phyloP scores from a whole-genome alignment of 495 filamentous ascomycete species.

The Tuber brumale region DNA sequence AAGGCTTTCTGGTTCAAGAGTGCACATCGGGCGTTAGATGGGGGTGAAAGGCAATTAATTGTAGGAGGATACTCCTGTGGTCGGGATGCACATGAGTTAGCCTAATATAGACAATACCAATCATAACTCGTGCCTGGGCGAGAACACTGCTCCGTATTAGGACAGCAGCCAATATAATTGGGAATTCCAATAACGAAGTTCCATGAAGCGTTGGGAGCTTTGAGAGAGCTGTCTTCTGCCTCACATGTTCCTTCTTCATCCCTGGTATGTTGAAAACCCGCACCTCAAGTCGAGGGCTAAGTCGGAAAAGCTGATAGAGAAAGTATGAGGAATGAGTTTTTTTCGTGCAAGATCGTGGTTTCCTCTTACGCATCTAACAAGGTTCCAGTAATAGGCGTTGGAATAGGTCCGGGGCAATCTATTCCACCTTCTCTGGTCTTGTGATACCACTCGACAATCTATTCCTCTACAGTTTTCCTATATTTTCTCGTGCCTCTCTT shows the following conservation, averaged over 20 bases:
- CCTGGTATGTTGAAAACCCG: background rate
- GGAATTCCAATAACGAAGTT: background rate
- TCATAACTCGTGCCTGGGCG: background rate
- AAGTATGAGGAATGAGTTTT: background rate
- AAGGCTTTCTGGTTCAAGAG: background rate
- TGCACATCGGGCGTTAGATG: background rate
- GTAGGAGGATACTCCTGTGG: no score
- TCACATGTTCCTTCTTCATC: background rate
- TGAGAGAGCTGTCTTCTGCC: background rate
- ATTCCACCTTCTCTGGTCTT: background rate
- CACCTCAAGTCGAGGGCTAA: no score
- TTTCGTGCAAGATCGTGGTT: background rate
- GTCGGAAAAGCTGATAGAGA: background rate
- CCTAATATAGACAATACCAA: background rate
- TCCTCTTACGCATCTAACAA: background rate
- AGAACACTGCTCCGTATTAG: background rate
- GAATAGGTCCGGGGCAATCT: background rate
- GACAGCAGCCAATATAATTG: background rate
- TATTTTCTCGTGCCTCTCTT: background rate
- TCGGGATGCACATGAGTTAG: background rate
- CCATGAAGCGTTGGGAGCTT: background rate
- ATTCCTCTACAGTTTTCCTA: background rate
- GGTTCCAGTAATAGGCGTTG: background rate
- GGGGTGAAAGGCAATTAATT: no score
- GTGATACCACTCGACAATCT: background rate